phyloP scores from a whole-genome alignment of 73 alveolate genomes.

The Breviolum minutum region DNA sequence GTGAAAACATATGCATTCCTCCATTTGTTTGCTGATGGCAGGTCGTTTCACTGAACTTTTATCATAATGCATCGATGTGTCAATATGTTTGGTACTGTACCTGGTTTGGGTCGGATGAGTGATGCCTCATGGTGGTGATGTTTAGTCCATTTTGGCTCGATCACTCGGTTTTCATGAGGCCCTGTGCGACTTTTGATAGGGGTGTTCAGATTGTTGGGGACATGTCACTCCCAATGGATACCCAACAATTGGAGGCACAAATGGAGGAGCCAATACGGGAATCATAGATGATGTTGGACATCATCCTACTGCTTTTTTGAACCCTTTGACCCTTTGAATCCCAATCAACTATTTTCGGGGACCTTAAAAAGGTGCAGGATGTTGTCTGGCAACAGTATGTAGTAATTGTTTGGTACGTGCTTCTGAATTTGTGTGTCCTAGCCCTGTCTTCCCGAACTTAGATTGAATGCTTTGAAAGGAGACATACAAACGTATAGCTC shows the following conservation, averaged over 20 bases:
- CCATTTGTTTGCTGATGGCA: background rate
- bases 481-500: no score
- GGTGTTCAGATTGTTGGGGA: background rate
- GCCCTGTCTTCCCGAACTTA: no score
- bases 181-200: background rate
- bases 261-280: background rate
- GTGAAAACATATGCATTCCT: background rate
- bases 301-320: no score
- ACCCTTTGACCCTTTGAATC: no score
- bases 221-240: no score
- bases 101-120: no score
- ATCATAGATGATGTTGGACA: no score
- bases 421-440: no score
- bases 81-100: background rate
- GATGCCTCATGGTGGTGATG: no score
- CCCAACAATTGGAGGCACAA: no score
- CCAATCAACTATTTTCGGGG: background rate
- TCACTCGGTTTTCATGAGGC: background rate
- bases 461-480: no score
- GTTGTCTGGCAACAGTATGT: background rate
- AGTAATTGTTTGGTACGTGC: no score
- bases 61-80: background rate
- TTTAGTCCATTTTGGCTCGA: background rate
- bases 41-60: background rate
- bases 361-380: background rate